phyloP scores from a whole-genome alignment of 2,329 filamentous ascomycete genomes.

The Curvularia hawaiiensis region DNA sequence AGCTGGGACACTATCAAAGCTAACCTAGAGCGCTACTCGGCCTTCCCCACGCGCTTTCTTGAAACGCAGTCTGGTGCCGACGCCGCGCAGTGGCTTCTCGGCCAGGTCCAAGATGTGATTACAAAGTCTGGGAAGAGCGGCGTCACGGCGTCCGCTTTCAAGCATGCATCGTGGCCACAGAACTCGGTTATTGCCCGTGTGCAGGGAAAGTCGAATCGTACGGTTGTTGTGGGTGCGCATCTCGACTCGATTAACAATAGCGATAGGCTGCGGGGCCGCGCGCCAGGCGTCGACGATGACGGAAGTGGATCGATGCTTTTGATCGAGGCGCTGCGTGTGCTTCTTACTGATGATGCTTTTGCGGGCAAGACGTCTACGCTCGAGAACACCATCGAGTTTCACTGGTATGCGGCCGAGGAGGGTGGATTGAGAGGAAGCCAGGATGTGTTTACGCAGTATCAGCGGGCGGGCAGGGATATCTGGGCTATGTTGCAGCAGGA shows the following conservation, averaged over 20 bases:
- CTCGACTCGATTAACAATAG: slow-evolving; percentile 51
- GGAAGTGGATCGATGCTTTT: slow-evolving; percentile 91
- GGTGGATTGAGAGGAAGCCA: slow-evolving; percentile 84
- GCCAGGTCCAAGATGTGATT: slow-evolving; percentile 71
- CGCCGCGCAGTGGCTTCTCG: slow-evolving; percentile 84
- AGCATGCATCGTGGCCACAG: slow-evolving; percentile 47
- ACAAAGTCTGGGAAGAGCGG: slow-evolving; percentile 60
- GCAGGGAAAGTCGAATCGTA: slow-evolving; percentile 80
- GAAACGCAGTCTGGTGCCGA: slow-evolving; percentile 62
- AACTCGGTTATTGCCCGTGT: slow-evolving; percentile 88
- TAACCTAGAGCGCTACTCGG: slow-evolving; percentile 14
- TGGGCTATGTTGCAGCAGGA: slow-evolving; percentile 98
- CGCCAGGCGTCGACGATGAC: slow-evolving; percentile 88
- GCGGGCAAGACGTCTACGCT: slow-evolving; percentile 50
- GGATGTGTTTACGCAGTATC: slow-evolving; percentile 82
- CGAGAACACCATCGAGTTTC: slow-evolving; percentile 89
- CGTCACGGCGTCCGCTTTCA: neutral
- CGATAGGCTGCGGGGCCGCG: slow-evolving; percentile 51
- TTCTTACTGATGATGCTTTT: slow-evolving; percentile 67
- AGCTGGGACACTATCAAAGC: neutral
- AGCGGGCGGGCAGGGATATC: slow-evolving; percentile 72
- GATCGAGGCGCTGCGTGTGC: slow-evolving; percentile 81
- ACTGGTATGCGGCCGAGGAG: slow-evolving; percentile 93
- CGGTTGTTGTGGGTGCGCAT: slow-evolving; percentile 85
- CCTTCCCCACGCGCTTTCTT: slow-evolving; percentile 34